phyloP scores from a whole-genome alignment of 2,329 filamentous ascomycete genomes.

The Paecilomyces fulvus region DNA sequence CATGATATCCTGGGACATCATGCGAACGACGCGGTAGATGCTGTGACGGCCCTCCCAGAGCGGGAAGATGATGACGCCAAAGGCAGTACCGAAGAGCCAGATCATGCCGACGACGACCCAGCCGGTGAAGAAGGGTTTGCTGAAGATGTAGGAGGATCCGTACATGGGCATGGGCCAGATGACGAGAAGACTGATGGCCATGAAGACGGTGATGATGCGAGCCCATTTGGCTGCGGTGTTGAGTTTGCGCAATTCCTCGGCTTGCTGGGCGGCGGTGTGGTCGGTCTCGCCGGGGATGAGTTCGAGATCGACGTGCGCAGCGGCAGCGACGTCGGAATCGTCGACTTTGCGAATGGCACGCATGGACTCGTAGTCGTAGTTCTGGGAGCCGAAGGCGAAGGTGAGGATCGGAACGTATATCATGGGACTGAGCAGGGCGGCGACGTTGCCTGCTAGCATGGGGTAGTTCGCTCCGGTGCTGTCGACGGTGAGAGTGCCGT shows the following conservation, averaged over 20 bases:
- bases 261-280: constrained; percentile 28
- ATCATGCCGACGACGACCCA: constrained; percentile 71
- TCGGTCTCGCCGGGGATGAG: constrained; percentile 46
- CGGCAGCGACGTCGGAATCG: constrained; percentile 61
- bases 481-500: constrained; percentile 58
- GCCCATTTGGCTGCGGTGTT: constrained; percentile 48
- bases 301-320: constrained; percentile 58
- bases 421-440: constrained; percentile 67
- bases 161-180: constrained; percentile 94
- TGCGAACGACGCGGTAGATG: constrained; percentile 51
- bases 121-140: constrained; percentile 71
- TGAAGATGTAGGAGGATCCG: constrained; percentile 71
- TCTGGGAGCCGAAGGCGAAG: constrained; percentile 57
- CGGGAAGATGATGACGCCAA: constrained; percentile 72
- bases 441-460: constrained; percentile 82
- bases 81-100: constrained; percentile 66
- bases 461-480: constrained; percentile 79
- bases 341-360: constrained; percentile 67
- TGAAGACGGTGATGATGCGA: constrained; percentile 49
- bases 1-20: constrained; percentile 54
- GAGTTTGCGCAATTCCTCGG: constrained; percentile 35
- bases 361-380: constrained; percentile 86
- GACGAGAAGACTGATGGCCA: constrained; percentile 65
- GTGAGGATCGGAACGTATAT: constrained; percentile 71
- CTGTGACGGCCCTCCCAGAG: constrained; percentile 69